Percentiles rank a stretch among this genome's conserved stretches.
These are phyloP conservation scores for Pseudogymnoascus sp. DNA, from an alignment of 2,329 filamentous ascomycete genomes.

Conservation along the genomic window DNA sequence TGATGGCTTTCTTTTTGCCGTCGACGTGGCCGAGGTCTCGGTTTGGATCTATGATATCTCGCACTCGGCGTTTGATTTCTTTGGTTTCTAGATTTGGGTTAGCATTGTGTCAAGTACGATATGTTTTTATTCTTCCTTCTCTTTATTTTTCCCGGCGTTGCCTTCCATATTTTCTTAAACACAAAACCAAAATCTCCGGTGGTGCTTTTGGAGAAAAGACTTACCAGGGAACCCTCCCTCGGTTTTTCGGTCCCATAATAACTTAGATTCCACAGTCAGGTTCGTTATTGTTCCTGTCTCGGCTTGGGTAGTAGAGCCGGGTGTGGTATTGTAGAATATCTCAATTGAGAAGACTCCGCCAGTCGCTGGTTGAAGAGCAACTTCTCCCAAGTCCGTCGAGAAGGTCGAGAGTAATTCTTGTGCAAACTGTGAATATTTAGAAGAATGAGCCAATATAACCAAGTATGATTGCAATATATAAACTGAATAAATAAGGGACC, in stretches of 20 bases:
- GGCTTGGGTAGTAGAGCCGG: slow-evolving; percentile 12
- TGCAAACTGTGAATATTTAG: slow-evolving; percentile 55
- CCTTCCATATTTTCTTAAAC: too few species aligned
- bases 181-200: not conserved
- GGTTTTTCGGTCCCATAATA: slow-evolving; percentile 80
- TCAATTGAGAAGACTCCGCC: slow-evolving; percentile 77
- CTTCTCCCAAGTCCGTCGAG: slow-evolving; percentile 72
- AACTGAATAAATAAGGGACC: not conserved
- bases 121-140: not conserved
- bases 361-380: slow-evolving; percentile 76
- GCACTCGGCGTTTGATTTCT: slow-evolving; percentile 74
- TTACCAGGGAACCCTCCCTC: slow-evolving; percentile 81
- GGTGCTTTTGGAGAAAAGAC: slow-evolving; percentile 15
- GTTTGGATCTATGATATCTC: slow-evolving; percentile 73
- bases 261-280: slow-evolving; percentile 32
- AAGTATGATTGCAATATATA: not conserved
- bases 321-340: slow-evolving; percentile 40
- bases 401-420: slow-evolving; percentile 97
- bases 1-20: slow-evolving; percentile 16
- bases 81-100: slow-evolving; percentile 60
- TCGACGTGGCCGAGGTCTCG: slow-evolving; percentile 77
- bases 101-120: not conserved
- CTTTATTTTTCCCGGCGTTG: not conserved
- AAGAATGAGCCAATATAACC: not conserved
- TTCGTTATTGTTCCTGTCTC: slow-evolving; percentile 11